phyloP scores from a whole-genome alignment of 1,284 basidiomycete genomes.

The Ceratobasidium sp. region DNA sequence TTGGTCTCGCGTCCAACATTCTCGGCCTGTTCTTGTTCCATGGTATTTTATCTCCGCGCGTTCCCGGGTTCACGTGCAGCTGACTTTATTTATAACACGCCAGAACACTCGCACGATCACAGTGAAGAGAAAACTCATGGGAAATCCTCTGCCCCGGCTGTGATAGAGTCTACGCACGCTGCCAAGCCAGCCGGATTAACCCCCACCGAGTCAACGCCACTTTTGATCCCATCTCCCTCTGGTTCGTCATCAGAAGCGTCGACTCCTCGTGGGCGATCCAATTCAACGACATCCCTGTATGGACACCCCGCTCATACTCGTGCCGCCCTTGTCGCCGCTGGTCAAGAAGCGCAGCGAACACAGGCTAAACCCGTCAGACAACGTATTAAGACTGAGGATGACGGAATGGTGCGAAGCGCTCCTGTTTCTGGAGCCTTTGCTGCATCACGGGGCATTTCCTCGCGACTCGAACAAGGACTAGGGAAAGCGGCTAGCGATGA shows the following conservation, averaged over 20 bases:
- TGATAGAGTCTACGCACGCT: slow-evolving; percentile 42
- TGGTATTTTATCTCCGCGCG: slow-evolving; percentile 62
- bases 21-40: slow-evolving; percentile 96
- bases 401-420: slow-evolving; percentile 36
- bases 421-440: slow-evolving; percentile 32
- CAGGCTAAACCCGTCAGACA: slow-evolving; percentile 19
- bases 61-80: neutral
- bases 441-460: neutral
- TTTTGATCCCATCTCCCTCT: slow-evolving; percentile 28
- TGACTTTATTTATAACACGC: neutral
- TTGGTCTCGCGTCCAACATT: slow-evolving; percentile 91
- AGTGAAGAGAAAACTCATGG: slow-evolving; percentile 39
- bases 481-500: neutral
- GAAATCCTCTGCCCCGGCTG: neutral
- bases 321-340: slow-evolving; percentile 86
- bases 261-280: slow-evolving; percentile 51
- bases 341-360: slow-evolving; percentile 61
- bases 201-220: slow-evolving; percentile 43
- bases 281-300: slow-evolving; percentile 71
- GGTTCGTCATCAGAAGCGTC: slow-evolving; percentile 9
- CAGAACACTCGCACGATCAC: slow-evolving; percentile 74
- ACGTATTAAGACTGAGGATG: slow-evolving; percentile 18
- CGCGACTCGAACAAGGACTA: neutral
- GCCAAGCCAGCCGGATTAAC: slow-evolving; percentile 46
- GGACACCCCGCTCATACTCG: slow-evolving; percentile 90